Base-by-base conservation (phyloP, 2,329 filamentous ascomycete genomes). In the Verticillium longisporum region DNA sequence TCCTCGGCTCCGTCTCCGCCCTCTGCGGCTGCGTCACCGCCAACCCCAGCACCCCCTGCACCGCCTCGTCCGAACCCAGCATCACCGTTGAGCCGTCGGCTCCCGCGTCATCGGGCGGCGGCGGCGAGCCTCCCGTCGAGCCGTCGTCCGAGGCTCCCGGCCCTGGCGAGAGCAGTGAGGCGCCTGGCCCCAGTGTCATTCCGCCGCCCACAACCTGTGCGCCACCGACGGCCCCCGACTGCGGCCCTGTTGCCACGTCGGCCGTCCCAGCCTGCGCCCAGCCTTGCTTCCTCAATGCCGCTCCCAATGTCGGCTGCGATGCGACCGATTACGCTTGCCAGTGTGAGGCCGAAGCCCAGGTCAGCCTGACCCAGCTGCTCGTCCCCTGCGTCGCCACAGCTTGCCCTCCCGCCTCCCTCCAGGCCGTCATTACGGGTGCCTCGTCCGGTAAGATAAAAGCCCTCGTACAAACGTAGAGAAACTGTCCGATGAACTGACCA, bases 201-300 rank as follows among this genome's bases (percentile, higher is more conserved):
- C 7, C 45, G 45, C 45, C 45, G 45, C 45, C 45, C 5, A 50
- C 45, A 18, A 45, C 38, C 56, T 58, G 56, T 26, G 37, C 56
- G 37, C 56, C 56, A 13, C 21, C 21, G 1, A 58, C 26, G 6
- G 32, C 56, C 13, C 38, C 21, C 34, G 56, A 71, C 60, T 72
- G 70, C 38, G 68, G 64, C 13, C 63, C 66, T 11, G 64, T 72
- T 18, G 69, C 69, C 21, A 66, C 64, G 5, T 61, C 66, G 31
- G 69, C 66, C 11, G 66, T 72, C 45, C 70, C 70, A 2, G 58
- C 62, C 1, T 72, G 70, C 26, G 70, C 70, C 18, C 66, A 71
- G 26, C 53, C 64, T 14, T 72, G 71, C 62, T 72, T 72, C 64
- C 55, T 63, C 4, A 64, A 64, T n/a, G 66, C 66, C 21, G 69